These are phyloP conservation scores for Cladophialophora exuberans DNA, from an alignment of 2,329 filamentous ascomycete genomes.

Conservation along the genomic window DNA sequence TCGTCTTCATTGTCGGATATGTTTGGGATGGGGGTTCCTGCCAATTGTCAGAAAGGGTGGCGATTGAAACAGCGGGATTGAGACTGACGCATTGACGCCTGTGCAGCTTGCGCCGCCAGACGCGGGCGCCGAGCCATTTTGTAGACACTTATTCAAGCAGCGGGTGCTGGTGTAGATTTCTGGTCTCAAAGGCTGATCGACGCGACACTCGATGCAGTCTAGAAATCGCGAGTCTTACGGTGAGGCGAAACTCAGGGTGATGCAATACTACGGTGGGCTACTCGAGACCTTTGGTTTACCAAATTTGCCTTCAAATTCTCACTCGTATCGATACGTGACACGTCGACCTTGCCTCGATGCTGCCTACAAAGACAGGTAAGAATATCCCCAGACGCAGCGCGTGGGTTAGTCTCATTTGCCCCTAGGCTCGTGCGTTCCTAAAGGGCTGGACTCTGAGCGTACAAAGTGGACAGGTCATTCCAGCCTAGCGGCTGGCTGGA, in stretches of 20 bases:
- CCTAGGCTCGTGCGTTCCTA: no score
- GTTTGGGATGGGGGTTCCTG: conserved; percentile 47
- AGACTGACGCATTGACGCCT: conserved; percentile 49
- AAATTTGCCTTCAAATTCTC: no score
- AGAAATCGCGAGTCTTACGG: neutral
- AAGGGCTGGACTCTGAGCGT: neutral
- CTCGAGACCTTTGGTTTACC: no score
- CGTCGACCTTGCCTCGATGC: no score
- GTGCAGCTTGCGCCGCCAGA: conserved; percentile 51
- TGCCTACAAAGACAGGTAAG: no score
- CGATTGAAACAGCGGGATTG: neutral
- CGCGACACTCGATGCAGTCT: neutral
- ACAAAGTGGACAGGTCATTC: neutral
- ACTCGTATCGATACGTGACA: no score
- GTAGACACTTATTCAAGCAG: neutral
- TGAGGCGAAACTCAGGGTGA: no score
- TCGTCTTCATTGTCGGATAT: conserved; percentile 50
- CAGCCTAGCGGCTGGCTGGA: no score
- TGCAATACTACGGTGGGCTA: no score
- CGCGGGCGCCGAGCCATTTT: conserved; percentile 50
- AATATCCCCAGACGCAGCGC: no score
- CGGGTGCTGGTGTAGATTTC: neutral
- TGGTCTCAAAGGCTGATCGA: neutral
- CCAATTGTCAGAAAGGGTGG: conserved; percentile 12
- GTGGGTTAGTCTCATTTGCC: no score